Conservation (phyloP, 2,329 filamentous ascomycete species). For the Colletotrichum sp. region DNA sequence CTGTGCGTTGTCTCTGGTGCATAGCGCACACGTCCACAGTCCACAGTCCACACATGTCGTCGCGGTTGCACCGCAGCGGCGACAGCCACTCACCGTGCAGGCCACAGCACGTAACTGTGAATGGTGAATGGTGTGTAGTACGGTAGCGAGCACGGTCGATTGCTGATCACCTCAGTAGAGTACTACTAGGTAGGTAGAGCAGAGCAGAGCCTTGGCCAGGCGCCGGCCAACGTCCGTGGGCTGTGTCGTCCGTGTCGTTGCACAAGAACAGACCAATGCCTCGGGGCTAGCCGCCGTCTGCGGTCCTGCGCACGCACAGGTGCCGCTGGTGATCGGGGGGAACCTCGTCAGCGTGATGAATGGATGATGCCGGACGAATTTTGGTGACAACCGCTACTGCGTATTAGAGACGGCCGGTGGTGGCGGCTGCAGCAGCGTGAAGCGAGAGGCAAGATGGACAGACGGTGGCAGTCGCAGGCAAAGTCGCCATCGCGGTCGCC, state of each 20-base stretch:
- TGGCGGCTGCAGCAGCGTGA: constrained; percentile 21
- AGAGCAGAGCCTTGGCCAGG: neutral
- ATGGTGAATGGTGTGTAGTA: neutral
- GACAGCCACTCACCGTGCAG: neutral
- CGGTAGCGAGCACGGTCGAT: neutral
- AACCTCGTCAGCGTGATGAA: neutral
- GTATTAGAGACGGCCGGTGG: neutral
- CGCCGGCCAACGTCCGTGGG: constrained; percentile 17
- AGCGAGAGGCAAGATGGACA: neutral
- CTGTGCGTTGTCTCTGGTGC: neutral
- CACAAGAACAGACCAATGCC: constrained; percentile 10
- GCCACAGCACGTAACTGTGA: neutral
- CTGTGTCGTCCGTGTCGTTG: neutral
- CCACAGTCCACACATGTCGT: neutral
- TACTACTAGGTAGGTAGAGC: neutral
- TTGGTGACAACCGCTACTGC: constrained; percentile 1
- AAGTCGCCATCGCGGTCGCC: neutral
- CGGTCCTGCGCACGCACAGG: neutral
- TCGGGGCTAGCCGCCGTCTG: constrained; percentile 5
- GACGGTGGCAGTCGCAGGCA: neutral
- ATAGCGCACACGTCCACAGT: neutral
- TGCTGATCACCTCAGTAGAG: neutral
- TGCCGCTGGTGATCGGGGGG: neutral
- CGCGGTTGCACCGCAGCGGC: constrained; percentile 3
- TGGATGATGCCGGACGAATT: neutral